Base-by-base conservation (phyloP, 352 stramenopile species). In the Globisporangium radiosum region DNA sequence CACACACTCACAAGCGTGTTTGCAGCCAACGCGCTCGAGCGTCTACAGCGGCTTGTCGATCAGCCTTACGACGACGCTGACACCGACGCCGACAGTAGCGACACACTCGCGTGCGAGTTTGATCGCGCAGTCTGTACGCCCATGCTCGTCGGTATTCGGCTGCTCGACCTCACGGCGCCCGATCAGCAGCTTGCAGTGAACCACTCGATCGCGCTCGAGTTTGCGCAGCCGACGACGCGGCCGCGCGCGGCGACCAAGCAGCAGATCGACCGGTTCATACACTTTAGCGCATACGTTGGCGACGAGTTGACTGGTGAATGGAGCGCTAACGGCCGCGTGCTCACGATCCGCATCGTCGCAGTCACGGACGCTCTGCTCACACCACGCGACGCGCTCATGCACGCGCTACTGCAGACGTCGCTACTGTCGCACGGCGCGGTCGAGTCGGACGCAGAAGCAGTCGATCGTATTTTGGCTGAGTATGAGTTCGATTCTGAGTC, bases 231-330 rank as follows among this genome's bases (percentile, higher is more conserved):
- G 4, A 92, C 83, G 5, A 90, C 84, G 49, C 62, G 59, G 9
- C 80, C 81, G 19, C 49, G 50, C 17, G 70, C 60, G 3, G 39
- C 14, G 5, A 67, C 69, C 0, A 77, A 72, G 14, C 37, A 69
- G 6, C 63, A 71, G 3, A 72, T 92, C n/a, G 65, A 72, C 40
- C 39, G 38, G 1, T 75, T 85, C 52, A 66, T 92, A 3, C 38
- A 15, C 11, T 87, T 92, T 56, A 66, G 73, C 7, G 64, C 71
- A 42, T 87, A 90, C 59, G 56, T 92, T 60, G 83, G 80, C 45
- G 70, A 86, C 19, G 64, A 73, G 11, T 36, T 87, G 4, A 47
- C 57, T 42, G 75, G 75, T 1, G 38, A 38, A 13, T 87, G 78
- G 75, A 64, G 60, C 10, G 61, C 52, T 1, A 55, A 90, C 49